Evolutionary conservation across 768 basidiomycete genomes (phyloP).

Genomic region (Hygrophoropsis aurantiaca): DNA sequence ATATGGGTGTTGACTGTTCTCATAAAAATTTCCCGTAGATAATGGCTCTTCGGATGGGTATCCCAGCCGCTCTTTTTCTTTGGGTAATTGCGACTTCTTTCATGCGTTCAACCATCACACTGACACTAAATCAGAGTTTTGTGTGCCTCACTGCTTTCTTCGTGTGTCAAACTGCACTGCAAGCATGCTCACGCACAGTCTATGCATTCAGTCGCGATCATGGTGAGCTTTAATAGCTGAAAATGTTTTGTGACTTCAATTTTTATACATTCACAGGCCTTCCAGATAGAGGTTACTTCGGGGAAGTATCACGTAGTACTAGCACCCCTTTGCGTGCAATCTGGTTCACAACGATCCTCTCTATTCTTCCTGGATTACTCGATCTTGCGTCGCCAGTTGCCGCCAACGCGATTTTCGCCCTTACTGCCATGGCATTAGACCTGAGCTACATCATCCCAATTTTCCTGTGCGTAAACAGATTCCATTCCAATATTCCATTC

Average conservation of each 20-base stretch:
- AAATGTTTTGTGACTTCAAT: not conserved
- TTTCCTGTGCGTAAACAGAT: slow-evolving; percentile 42
- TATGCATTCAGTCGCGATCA: slow-evolving; percentile 85
- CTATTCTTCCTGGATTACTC: slow-evolving; percentile 69
- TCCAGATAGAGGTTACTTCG: slow-evolving; percentile 79
- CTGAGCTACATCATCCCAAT: slow-evolving; percentile 84
- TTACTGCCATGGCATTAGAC: slow-evolving; percentile 78
- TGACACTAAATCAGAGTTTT: slow-evolving; percentile 55
- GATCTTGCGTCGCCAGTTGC: slow-evolving; percentile 77
- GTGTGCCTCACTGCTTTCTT: slow-evolving; percentile 88
- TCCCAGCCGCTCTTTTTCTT: slow-evolving; percentile 69
- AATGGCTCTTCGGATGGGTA: slow-evolving; percentile 75
- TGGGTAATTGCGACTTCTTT: slow-evolving; percentile 51
- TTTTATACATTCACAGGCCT: slow-evolving; percentile 42
- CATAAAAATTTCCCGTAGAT: slow-evolving; percentile 43
- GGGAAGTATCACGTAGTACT: slow-evolving; percentile 59
- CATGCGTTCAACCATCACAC: not conserved
- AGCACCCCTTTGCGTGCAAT: slow-evolving; percentile 78
- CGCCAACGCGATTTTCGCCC: slow-evolving; percentile 78
- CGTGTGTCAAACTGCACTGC: slow-evolving; percentile 77
- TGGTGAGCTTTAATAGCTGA: slow-evolving; percentile 36
- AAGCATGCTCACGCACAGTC: slow-evolving; percentile 79
- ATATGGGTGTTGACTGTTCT: not conserved
- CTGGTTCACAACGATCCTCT: slow-evolving; percentile 66
- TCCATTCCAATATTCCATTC: not conserved